Base-by-base conservation (phyloP, 2,329 filamentous ascomycete species). In the Helotiales sp. region DNA sequence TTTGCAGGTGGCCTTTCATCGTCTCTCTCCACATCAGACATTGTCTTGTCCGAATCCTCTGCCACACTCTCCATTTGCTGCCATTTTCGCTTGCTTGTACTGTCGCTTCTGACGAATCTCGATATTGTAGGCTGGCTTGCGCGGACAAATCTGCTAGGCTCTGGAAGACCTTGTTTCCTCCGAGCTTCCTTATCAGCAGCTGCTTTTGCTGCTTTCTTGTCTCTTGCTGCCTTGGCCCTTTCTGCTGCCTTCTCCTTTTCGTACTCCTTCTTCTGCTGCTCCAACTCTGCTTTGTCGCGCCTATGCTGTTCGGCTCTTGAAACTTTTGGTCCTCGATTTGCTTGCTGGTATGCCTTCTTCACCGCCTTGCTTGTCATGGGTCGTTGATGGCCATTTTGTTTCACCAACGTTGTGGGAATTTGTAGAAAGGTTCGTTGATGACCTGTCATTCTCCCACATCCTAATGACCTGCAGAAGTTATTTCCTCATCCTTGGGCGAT, bases 71-170 rank as follows among this genome's bases (percentile, higher is more conserved):
- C 69, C 49, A 70, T 68, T 30, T 72, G 67, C 55, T 70, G 34
- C 66, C 70, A 70, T 20, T 54, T 67, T 43, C 74, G 68, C 69
- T 77, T 72, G 20, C 57, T 61, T 20, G 24, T 70, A 3, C 52
- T 66, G 1, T 70, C 69, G 54, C 50, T 60, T 40, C 79, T 77
- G 7, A 86, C 77, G 65, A 89, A 89, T 40, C 81, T 75, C 20
- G 85, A 80, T 69, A 89, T 86, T 0, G 83, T 86, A 49, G 83
- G 83, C 74, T 89, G 87, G 37, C 86, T 88, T 0, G 86, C 83
- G 40, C 82, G 80, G 4, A 86, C 84, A 59, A 68, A 71, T 67
- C 63, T 72, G 13, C 80, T 80, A n/a, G 85, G 80, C 4, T 87
- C 77, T 15, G 87, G 87, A 66, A 86, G 65, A 0, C 86, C 84